A percentile compares a stretch with the other conserved stretches of the same genome.
These are phyloP conservation scores for Oemleria cerasiformis DNA, from an alignment of 306 rosid species.

Conservation along the genomic window DNA sequence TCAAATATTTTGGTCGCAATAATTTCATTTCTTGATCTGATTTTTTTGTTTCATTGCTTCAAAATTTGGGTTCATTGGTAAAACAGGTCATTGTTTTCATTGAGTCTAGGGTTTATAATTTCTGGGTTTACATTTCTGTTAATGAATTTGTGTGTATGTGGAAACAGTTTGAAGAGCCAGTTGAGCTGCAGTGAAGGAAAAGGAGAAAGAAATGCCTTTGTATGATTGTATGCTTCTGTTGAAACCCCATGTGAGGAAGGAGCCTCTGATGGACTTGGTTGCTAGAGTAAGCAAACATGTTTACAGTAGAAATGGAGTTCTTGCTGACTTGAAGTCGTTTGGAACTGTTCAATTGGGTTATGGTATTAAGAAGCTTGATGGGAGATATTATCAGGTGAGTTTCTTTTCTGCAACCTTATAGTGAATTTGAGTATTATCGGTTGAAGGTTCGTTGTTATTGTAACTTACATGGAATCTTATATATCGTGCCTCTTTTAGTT, in stretches of 20 bases:
- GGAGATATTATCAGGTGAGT: slow-evolving; percentile 71
- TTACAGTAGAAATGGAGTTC: slow-evolving; percentile 68
- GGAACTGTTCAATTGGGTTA: slow-evolving; percentile 80
- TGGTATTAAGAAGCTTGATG: slow-evolving; percentile 87
- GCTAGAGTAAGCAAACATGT: slow-evolving; percentile 77
- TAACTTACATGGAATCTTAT: background rate
- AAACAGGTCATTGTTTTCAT: too few relatives aligned
- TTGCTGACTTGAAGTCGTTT: slow-evolving; percentile 50
- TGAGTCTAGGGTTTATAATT: background rate
- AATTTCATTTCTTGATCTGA: too few relatives aligned
- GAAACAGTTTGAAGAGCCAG: background rate
- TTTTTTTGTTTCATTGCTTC: too few relatives aligned
- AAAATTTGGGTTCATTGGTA: too few relatives aligned
- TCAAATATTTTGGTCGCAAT: too few relatives aligned
- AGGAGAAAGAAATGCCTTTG: slow-evolving; percentile 59
- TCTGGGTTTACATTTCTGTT: background rate
- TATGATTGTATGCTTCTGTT: slow-evolving; percentile 77
- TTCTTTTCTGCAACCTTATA: background rate
- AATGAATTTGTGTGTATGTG: background rate
- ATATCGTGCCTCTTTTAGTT: background rate
- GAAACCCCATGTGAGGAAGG: slow-evolving; percentile 59
- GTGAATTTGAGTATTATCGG: background rate
- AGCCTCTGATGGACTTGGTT: slow-evolving; percentile 56
- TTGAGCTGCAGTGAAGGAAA: slow-evolving; percentile 1
- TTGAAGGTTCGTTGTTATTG: background rate